phyloP scores from a whole-genome alignment of 2,329 filamentous ascomycete species.

The Fusarium sp. region DNA sequence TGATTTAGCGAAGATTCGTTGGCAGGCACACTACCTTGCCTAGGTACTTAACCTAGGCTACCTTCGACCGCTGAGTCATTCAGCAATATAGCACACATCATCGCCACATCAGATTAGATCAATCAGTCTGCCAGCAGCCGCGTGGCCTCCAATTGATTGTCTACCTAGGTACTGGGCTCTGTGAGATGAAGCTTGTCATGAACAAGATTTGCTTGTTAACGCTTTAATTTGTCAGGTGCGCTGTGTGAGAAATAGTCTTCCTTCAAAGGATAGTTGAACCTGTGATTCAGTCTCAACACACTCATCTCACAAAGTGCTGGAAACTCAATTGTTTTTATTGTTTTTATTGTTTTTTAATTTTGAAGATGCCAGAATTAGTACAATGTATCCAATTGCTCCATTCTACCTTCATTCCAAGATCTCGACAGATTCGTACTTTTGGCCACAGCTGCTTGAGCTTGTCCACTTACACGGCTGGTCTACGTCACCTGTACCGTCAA shows the following conservation, averaged over 20 bases:
- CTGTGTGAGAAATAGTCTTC: not conserved
- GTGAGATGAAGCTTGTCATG: not conserved
- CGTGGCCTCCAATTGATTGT: constrained; percentile 20
- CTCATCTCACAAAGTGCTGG: not conserved
- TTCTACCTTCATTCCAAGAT: not conserved
- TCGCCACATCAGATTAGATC: constrained; percentile 34
- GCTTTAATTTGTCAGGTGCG: not conserved
- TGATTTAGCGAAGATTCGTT: not conserved
- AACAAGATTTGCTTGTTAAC: not conserved
- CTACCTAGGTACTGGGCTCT: not conserved
- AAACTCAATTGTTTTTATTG: not conserved
- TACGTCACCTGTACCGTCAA: constrained; percentile 26
- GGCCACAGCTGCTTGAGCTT: not conserved
- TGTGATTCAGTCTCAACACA: not conserved
- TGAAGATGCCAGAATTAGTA: not conserved
- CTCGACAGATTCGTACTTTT: not conserved
- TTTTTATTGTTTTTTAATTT: not conserved
- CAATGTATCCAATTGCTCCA: too few relatives aligned
- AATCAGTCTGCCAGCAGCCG: constrained; percentile 23
- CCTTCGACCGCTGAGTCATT: constrained; percentile 34
- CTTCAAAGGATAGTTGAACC: not conserved
- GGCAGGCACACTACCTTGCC: too few relatives aligned
- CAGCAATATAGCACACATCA: not conserved
- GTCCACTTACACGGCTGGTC: constrained; percentile 29
- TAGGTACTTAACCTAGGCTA: too few relatives aligned